phyloP scores from a whole-genome alignment of 2,329 filamentous ascomycete species.

The Penicillium paneum region DNA sequence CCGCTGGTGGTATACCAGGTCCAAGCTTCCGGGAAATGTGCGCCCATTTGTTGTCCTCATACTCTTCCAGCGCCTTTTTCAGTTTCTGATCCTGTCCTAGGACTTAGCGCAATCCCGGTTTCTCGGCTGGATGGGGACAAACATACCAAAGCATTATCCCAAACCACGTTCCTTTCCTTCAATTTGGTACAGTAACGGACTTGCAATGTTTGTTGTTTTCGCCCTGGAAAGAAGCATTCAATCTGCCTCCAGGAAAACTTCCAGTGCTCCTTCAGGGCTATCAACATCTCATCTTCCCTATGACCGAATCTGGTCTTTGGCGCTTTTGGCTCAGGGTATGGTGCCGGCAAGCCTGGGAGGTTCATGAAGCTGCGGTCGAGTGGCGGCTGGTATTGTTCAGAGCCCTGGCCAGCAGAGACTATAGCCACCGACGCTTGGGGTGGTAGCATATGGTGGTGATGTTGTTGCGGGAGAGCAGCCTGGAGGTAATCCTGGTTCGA shows the following conservation, averaged over 20 bases:
- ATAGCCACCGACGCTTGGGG: conserved; percentile 64
- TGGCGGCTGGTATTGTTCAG: not conserved
- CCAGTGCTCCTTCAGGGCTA: conserved; percentile 91
- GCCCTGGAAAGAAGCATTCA: conserved; percentile 88
- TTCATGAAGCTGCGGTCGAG: conserved; percentile 72
- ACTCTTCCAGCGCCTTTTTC: conserved; percentile 40
- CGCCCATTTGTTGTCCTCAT: conserved; percentile 74
- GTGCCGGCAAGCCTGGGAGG: conserved; percentile 79
- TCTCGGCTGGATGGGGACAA: not conserved
- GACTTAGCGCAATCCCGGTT: not conserved
- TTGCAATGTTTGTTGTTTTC: conserved; percentile 85
- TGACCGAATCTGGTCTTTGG: conserved; percentile 2
- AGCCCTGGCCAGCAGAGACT: conserved; percentile 54
- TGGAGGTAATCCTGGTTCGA: conserved; percentile 37
- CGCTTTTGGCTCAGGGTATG: conserved; percentile 64
- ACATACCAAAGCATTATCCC: conserved; percentile 85
- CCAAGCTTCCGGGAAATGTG: conserved; percentile 89
- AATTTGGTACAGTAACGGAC: conserved; percentile 94
- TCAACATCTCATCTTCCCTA: conserved; percentile 73
- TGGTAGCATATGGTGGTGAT: conserved; percentile 79
- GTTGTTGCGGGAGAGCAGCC: conserved; percentile 52
- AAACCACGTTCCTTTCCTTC: conserved; percentile 88
- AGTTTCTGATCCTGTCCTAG: conserved; percentile 36
- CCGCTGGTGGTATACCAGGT: conserved; percentile 79
- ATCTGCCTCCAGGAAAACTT: conserved; percentile 97